Percentiles rank a stretch among this genome's conserved stretches.
phyloP scores from a whole-genome alignment of 2,329 filamentous ascomycete genomes.

The Pestalotiopsis fici region DNA sequence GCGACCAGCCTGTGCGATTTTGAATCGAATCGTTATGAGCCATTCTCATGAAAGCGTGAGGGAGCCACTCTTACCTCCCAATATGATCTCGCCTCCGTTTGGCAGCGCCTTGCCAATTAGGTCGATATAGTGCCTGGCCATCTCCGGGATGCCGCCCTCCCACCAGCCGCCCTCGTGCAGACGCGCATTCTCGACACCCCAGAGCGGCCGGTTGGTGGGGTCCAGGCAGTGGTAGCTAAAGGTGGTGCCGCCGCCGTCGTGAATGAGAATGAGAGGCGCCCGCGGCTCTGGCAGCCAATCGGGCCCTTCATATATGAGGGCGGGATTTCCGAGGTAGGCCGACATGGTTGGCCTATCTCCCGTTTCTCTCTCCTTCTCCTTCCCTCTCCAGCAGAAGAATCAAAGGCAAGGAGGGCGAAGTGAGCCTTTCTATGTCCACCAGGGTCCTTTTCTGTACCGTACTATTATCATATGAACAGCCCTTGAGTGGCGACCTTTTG shows the following conservation, averaged over 20 bases:
- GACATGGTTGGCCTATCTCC: too few relatives aligned
- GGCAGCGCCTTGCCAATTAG: conserved; percentile 43
- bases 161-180: conserved; percentile 49
- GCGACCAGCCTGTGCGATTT: conserved; percentile 48
- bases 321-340: conserved; percentile 20
- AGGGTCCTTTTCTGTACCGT: too few relatives aligned
- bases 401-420: too few relatives aligned
- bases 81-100: conserved; percentile 40
- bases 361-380: not conserved
- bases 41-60: not conserved
- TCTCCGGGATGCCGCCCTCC: conserved; percentile 53
- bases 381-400: too few relatives aligned
- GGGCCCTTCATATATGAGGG: conserved; percentile 27
- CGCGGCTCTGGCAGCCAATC: conserved; percentile 16
- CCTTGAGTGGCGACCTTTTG: not conserved
- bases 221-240: conserved; percentile 59
- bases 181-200: conserved; percentile 56
- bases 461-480: not conserved
- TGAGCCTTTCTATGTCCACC: too few relatives aligned
- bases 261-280: conserved; percentile 56
- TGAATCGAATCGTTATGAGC: not conserved
- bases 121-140: conserved; percentile 51
- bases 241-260: conserved; percentile 63
- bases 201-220: conserved; percentile 47
- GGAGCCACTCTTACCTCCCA: conserved; percentile 40